Conservation (phyloP, 2,329 filamentous ascomycete genomes). For the Simplicillium aogashimaense region DNA sequence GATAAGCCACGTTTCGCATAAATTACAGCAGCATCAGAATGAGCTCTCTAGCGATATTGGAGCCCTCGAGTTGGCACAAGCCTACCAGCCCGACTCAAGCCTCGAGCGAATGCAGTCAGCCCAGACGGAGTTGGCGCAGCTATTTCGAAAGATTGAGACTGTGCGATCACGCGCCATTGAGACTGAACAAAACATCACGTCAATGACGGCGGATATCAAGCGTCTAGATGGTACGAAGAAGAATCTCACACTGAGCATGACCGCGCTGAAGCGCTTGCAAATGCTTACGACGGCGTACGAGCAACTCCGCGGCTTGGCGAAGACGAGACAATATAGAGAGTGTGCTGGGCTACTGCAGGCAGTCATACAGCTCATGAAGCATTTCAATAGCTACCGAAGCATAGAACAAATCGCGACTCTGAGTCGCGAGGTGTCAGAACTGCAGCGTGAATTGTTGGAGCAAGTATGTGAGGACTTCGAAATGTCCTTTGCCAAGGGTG, state of each 20-base stretch:
- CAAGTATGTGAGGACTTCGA: conserved; percentile 99
- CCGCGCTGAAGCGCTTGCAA: conserved; percentile 88
- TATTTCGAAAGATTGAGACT: conserved; percentile 91
- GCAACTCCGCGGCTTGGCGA: conserved; percentile 74
- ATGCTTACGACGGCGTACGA: conserved; percentile 99
- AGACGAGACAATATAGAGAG: conserved; percentile 84
- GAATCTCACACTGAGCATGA: conserved; percentile 96
- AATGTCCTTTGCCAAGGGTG: conserved; percentile 81
- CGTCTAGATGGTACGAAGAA: conserved; percentile 91
- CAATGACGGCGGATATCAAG: conserved; percentile 99
- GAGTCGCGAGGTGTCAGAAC: conserved; percentile 83
- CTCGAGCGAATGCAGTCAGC: conserved; percentile 86
- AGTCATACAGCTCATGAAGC: conserved; percentile 93
- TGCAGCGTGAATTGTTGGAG: conserved; percentile 86
- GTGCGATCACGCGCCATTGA: conserved; percentile 81
- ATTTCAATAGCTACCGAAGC: conserved; percentile 96
- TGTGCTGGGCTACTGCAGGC: conserved; percentile 90
- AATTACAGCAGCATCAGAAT: conserved; percentile 68
- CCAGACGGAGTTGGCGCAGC: conserved; percentile 76
- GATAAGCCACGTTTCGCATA: conserved; percentile 62
- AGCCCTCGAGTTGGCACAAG: conserved; percentile 64
- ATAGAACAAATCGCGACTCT: conserved; percentile 96
- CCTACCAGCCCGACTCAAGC: conserved; percentile 76
- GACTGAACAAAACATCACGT: conserved; percentile 92
- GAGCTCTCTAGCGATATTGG: conserved; percentile 72